These are phyloP conservation scores for Starmerella powellii DNA, from an alignment of 805 yeast species.

Conservation along the genomic window DNA sequence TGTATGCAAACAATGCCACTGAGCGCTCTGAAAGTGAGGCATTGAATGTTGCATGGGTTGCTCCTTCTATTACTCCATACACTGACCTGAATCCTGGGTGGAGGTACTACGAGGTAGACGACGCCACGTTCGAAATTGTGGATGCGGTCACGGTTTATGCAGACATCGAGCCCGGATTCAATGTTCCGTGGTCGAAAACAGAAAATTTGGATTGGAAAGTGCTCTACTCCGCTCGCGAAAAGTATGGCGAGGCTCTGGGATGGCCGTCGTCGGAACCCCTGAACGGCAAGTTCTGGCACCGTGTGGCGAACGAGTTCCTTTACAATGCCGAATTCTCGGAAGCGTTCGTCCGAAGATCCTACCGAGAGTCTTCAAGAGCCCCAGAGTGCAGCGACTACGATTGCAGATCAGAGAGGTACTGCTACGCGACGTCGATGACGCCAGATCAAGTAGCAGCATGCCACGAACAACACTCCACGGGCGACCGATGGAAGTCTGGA, in stretches of 20 bases:
- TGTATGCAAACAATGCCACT: conserved; percentile 41
- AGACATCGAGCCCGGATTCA: conserved; percentile 43
- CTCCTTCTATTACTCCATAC: conserved; percentile 55
- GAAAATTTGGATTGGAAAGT: conserved; percentile 50
- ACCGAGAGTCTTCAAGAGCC: conserved; percentile 44
- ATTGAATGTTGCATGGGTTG: conserved; percentile 49
- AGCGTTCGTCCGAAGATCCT: conserved; percentile 37
- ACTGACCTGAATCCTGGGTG: conserved; percentile 53
- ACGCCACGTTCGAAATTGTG: conserved; percentile 46
- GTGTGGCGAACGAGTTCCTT: conserved; percentile 38
- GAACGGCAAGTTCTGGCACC: conserved; percentile 59
- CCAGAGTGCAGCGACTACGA: conserved; percentile 36
- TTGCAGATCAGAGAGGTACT: conserved; percentile 33
- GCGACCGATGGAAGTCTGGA: conserved; percentile 7
- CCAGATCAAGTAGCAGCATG: conserved; percentile 25
- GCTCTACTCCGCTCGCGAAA: conserved; percentile 54
- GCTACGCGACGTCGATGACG: conserved; percentile 30
- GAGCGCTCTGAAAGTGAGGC: conserved; percentile 36
- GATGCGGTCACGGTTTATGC: conserved; percentile 49
- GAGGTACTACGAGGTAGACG: conserved; percentile 60
- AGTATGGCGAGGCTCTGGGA: conserved; percentile 35
- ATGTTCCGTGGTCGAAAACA: conserved; percentile 12
- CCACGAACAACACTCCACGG: conserved; percentile 10
- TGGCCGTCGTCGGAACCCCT: conserved; percentile 54
- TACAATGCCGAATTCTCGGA: conserved; percentile 38